Evolutionary conservation across 176 grass and related monocot genomes (phyloP), one percentile per base, ranked within the genome.

Genomic region (Hordeum marinum): DNA sequence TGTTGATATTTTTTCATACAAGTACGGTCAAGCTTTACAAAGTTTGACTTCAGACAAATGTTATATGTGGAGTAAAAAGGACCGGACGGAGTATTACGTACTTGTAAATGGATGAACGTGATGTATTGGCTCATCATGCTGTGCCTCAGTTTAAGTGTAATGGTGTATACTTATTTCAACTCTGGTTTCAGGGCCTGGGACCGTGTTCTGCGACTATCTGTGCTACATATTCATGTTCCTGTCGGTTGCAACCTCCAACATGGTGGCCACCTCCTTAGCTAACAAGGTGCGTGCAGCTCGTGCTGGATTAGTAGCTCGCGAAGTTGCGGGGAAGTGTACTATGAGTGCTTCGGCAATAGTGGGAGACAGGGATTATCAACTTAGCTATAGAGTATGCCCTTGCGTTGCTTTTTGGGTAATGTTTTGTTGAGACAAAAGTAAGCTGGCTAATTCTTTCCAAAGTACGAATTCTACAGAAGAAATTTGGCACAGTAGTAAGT

Each of bases 191-290:
- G 96, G 96, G 6, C 96, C 96, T 11, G 93, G 91, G 15, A 98
- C 93, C 5, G 96, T 98, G 14, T 94, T 98, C 90, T 98, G 96
- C 32, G 96, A 98, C 66, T 95, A 95, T 66, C 91, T 95, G 3
- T 89, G 88, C 81, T 95, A 98, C 55, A 86, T 95, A 68, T 98
- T 98, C 89, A 98, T 98, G 96, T 98, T 98, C 85, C 91, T 98
- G 1, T 93, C 93, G 0, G 76, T 98, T 42, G 91, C 96, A 9
- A 98, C 93, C 71, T 98, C 96, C 65, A 98, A 98, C 78, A 94
- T 98, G 96, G 93, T 98, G 82, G 96, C 96, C 46, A 98, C 96
- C 39, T 92, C 96, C 15, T 65, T 98, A 62, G 93, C 91, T 63
- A 90, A 92, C 86, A 88, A 98, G 96, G 93, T 98, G 83, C 18